These are phyloP conservation scores for Botrytis elliptica DNA, from an alignment of 2,329 filamentous ascomycete genomes.

Conservation along the genomic window DNA sequence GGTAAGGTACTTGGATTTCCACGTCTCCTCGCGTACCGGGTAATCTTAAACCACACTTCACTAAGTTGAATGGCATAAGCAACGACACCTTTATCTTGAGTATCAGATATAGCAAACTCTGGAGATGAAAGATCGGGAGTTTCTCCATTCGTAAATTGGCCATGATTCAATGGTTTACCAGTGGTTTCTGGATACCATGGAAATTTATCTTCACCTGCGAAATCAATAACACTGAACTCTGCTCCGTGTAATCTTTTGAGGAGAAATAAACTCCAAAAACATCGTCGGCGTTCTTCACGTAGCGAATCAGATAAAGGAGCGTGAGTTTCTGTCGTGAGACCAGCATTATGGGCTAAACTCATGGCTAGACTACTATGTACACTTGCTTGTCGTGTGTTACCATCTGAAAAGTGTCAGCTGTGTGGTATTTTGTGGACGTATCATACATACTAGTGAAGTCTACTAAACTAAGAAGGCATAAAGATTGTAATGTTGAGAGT, in stretches of 20 bases:
- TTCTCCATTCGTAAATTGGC: constrained; percentile 2
- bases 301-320: constrained; percentile 24
- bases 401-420: constrained; percentile 38
- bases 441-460: constrained; percentile 41
- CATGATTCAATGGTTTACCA: constrained; percentile 31
- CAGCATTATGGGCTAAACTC: constrained; percentile 47
- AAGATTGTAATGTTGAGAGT: constrained; percentile 43
- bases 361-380: constrained; percentile 47
- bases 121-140: constrained; percentile 1
- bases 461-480: constrained; percentile 43
- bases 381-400: constrained; percentile 46
- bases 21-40: constrained; percentile 47
- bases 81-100: constrained; percentile 43
- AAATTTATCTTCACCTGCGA: constrained; percentile 40
- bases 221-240: constrained; percentile 42
- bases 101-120: constrained; percentile 32
- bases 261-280: constrained; percentile 40
- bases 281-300: constrained; percentile 38
- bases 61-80: constrained; percentile 48
- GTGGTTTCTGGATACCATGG: constrained; percentile 44
- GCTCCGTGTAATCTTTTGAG: constrained; percentile 34
- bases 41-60: constrained; percentile 49
- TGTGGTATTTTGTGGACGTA: no score
- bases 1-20: constrained; percentile 46
- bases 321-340: constrained; percentile 42